Conservation (phyloP, 228 moss, liverwort and hornwort species). For the Sphagnum magellanicum region DNA sequence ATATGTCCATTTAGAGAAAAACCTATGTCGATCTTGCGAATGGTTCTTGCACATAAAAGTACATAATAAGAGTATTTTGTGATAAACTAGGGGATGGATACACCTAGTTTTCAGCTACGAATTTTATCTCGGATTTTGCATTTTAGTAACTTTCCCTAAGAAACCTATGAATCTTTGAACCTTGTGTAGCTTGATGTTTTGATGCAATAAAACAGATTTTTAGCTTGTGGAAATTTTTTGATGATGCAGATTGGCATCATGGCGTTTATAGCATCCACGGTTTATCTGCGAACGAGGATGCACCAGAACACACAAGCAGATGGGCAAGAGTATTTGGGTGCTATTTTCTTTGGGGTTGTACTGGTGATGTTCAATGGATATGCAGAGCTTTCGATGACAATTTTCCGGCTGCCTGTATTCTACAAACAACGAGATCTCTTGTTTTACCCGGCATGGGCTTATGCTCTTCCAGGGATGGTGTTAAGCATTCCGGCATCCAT, state of each 20-base stretch:
- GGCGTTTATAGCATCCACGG: constrained; percentile 47
- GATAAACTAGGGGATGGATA: no score
- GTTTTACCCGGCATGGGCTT: constrained; percentile 74
- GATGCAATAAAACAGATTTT: no score
- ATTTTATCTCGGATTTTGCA: no score
- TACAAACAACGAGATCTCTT: constrained; percentile 69
- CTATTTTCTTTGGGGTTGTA: constrained; percentile 53
- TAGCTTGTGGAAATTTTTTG: no score
- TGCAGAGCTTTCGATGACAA: constrained; percentile 62
- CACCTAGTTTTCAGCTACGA: no score
- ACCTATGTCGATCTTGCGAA: no score
- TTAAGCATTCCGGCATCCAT: constrained; percentile 57
- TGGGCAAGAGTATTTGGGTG: constrained; percentile 40
- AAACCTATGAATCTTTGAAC: no score
- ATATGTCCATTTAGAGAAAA: no score
- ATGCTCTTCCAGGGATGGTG: constrained; percentile 46
- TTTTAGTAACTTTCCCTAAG: no score
- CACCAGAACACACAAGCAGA: constrained; percentile 32
- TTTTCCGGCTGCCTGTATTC: constrained; percentile 51
- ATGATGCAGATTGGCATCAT: constrained; percentile 43
- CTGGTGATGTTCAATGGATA: constrained; percentile 72
- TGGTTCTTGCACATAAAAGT: no score
- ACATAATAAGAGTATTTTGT: no score
- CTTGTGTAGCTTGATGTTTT: no score
- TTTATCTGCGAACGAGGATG: constrained; percentile 52